Evolutionary conservation across 2,329 filamentous ascomycete genomes (phyloP), one percentile per base, ranked within the genome.

Genomic region (Paraphaeosphaeria sporulosa): DNA sequence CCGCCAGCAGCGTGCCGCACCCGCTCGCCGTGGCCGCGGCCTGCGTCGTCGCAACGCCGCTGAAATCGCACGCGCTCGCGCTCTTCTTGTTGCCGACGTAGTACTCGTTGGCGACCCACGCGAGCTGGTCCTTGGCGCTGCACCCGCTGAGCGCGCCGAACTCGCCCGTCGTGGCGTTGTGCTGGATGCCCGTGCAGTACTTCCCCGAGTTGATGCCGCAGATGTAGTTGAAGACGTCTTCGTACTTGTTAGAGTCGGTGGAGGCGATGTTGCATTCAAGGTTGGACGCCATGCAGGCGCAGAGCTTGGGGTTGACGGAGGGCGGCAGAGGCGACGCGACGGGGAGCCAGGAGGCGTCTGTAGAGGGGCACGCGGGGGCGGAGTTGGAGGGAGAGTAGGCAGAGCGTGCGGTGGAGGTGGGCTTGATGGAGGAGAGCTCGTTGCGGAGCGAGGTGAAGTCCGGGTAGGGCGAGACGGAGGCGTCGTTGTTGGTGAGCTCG

Each of bases 61-160:
- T 80, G 77, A 93, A 94, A 81, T 87, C 84, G 75, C 92, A 95
- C 12, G 91, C 89, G 56, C 79, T 79, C n/a, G 61, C 50, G 8
- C 62, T 53, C 64, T 81, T 76, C 50, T 78, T 78, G 63, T 82
- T 82, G 67, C 84, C 81, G 72, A 89, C 83, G 65, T 78, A 79
- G 85, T 94, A 94, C 71, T 87, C 80, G 80, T 94, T 88, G 57
- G 93, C 87, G 42, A 87, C 90, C 76, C 86, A 93, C 48, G 87
- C 87, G 36, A 95, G 87, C 83, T 93, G 87, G 78, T 91, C 85
- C 66, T 85, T 84, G 65, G 87, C 75, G 66, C 84, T 82, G 82
- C 92, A 95, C 85, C 92, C 92, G 73, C 87, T 86, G 83, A 90
- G 91, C 34, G 89, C 86, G 67, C 92, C 92, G 76, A 90, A 95